These are phyloP conservation scores for Drechslerella coelobrocha DNA, from an alignment of 2,329 filamentous ascomycete genomes.

Conservation along the genomic window DNA sequence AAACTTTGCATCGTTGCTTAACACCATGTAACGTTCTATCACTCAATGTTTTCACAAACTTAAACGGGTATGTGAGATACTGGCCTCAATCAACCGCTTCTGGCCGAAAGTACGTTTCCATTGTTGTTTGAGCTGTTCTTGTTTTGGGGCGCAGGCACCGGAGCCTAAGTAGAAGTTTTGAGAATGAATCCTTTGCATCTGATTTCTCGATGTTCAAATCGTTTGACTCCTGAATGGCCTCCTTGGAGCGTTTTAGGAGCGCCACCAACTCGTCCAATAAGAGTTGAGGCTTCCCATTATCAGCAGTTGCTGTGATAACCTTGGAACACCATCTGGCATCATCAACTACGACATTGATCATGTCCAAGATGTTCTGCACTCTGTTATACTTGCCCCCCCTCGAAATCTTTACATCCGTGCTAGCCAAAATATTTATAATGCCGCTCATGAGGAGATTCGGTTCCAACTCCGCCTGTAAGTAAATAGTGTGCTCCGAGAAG, in stretches of 20 bases:
- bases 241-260: conserved; percentile 55
- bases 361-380: conserved; percentile 69
- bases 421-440: conserved; percentile 61
- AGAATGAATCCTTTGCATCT: conserved; percentile 72
- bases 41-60: not conserved
- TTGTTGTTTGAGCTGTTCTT: conserved; percentile 16
- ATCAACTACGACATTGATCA: conserved; percentile 79
- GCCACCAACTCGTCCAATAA: conserved; percentile 49
- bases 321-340: conserved; percentile 61
- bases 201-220: conserved; percentile 64
- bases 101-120: conserved; percentile 52
- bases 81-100: not conserved
- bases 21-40: too few species aligned
- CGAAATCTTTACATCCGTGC: conserved; percentile 64
- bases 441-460: conserved; percentile 59
- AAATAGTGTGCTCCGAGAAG: conserved; percentile 61
- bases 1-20: too few species aligned
- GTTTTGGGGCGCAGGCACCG: conserved; percentile 13
- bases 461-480: conserved; percentile 56
- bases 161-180: conserved; percentile 67
- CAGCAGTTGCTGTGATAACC: conserved; percentile 51
- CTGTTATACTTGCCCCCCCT: conserved; percentile 69
- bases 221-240: conserved; percentile 56
- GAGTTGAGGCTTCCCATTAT: conserved; percentile 53
- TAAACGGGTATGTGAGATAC: not conserved